Percentiles rank a stretch among this genome's conserved stretches.
These are phyloP conservation scores for Drechslerella stenobrocha DNA, from an alignment of 2,329 filamentous ascomycete species.

Conservation along the genomic window DNA sequence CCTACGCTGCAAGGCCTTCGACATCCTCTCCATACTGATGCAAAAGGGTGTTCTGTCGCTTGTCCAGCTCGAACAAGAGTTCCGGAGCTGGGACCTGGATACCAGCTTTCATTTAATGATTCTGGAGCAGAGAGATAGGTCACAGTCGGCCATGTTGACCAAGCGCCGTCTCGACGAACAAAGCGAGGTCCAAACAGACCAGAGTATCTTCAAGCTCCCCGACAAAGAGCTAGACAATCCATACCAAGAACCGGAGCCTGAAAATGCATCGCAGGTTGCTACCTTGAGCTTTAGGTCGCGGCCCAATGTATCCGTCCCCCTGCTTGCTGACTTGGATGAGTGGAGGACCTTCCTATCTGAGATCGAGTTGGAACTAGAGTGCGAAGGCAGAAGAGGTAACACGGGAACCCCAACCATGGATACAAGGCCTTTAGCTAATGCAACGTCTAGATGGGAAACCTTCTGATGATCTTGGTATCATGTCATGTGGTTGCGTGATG, in stretches of 20 bases:
- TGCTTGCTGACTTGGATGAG: slow-evolving; percentile 49
- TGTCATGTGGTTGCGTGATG: slow-evolving; percentile 49
- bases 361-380: slow-evolving; percentile 49
- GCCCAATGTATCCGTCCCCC: slow-evolving; percentile 48
- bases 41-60: slow-evolving; percentile 44
- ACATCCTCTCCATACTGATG: slow-evolving; percentile 46
- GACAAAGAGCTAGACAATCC: slow-evolving; percentile 43
- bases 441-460: slow-evolving; percentile 46
- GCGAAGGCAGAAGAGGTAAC: slow-evolving; percentile 49
- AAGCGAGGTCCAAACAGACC: slow-evolving; percentile 48
- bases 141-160: slow-evolving; percentile 39
- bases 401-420: slow-evolving; percentile 44
- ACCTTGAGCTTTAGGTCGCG: slow-evolving; percentile 49
- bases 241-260: slow-evolving; percentile 42
- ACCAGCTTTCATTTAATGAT: slow-evolving; percentile 48
- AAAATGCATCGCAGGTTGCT: slow-evolving; percentile 46
- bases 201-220: slow-evolving; percentile 48
- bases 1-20: slow-evolving; percentile 46
- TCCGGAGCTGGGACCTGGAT: slow-evolving; percentile 43
- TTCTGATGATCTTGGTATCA: slow-evolving; percentile 47
- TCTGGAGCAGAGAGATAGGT: slow-evolving; percentile 44
- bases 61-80: slow-evolving; percentile 36
- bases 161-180: slow-evolving; percentile 45
- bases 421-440: slow-evolving; percentile 43
- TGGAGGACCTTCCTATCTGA: slow-evolving; percentile 49